Conservation (phyloP, 805 yeast species). For the Kluyveromyces starmeri region DNA sequence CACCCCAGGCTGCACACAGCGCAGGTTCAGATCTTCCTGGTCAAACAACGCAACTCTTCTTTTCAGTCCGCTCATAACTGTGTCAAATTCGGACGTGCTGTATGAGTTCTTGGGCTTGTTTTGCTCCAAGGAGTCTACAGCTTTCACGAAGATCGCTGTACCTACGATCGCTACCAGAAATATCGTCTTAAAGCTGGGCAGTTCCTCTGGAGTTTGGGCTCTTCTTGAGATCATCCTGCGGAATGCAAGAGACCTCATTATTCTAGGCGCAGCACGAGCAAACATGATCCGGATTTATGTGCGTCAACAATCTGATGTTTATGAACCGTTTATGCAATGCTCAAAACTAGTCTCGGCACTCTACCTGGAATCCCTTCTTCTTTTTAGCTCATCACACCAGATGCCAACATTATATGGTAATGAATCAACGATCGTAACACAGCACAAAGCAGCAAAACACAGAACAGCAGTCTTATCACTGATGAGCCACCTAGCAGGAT, state of each 20-base stretch:
- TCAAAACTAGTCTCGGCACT: too few relatives aligned
- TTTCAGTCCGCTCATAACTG: conserved; percentile 39
- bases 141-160: conserved; percentile 34
- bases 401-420: too few relatives aligned
- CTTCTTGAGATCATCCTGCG: conserved; percentile 6
- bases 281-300: too few relatives aligned
- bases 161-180: conserved; percentile 38
- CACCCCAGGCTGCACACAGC: conserved; percentile 28
- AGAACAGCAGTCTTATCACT: too few relatives aligned
- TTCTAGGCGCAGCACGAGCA: conserved; percentile 1
- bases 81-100: conserved; percentile 35
- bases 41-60: conserved; percentile 39
- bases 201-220: conserved; percentile 13
- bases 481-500: too few relatives aligned
- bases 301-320: too few relatives aligned
- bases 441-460: too few relatives aligned
- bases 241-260: background rate
- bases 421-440: too few relatives aligned
- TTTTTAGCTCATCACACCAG: too few relatives aligned
- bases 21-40: conserved; percentile 34
- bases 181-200: conserved; percentile 34
- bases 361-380: too few relatives aligned
- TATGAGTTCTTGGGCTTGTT: conserved; percentile 29
- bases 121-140: conserved; percentile 31
- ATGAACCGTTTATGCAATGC: too few relatives aligned